Evolutionary conservation across 495 filamentous ascomycete genomes (phyloP), one percentile per base, ranked within the genome.

Genomic region (Neurospora sp.): DNA sequence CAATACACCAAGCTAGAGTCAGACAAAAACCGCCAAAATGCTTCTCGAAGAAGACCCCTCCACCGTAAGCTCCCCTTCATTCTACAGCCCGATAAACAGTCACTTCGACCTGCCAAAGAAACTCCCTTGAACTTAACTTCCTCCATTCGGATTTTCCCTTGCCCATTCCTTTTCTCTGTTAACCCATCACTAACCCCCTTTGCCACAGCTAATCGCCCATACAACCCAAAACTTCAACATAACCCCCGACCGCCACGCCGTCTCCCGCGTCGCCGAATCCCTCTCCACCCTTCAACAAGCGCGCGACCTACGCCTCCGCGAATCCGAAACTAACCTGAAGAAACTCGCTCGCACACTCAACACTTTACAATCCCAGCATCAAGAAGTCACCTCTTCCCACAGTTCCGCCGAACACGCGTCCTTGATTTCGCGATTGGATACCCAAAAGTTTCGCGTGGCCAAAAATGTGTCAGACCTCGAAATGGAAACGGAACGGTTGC

Each of bases 181-280:
- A 31, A 31, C 37, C 8, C 37, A 9, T 9, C 9, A 38, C 45
- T 9, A 21, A 11, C n/a, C 21, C 11, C 11, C 21, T 40, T 24
- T 39, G 69, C 71, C 48, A 24, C 78, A 96, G 92, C 91, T 98
- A 78, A 97, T 98, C 82, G 86, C 90, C 81, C 90, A 95, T 83
- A 96, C 94, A 28, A 90, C 95, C 81, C 86, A 88, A 71, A 97
- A 98, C 86, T 99, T 99, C 89, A 95, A 97, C 84, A 97, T 94
- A 80, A 84, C 88, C 59, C 91, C 92, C 4, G 96, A 99, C 86
- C 94, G 92, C 77, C 85, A 90, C 81, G 91, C 92, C 77, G 89
- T 98, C 69, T 86, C 91, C n/a, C 93, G 95, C 80, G 92, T 98
- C 80, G 88, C 90, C 83, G 91, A 92, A 83, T 94, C 93, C 3